Base-by-base conservation (phyloP, 2,329 filamentous ascomycete species). In the Lachnellula willkommii region DNA sequence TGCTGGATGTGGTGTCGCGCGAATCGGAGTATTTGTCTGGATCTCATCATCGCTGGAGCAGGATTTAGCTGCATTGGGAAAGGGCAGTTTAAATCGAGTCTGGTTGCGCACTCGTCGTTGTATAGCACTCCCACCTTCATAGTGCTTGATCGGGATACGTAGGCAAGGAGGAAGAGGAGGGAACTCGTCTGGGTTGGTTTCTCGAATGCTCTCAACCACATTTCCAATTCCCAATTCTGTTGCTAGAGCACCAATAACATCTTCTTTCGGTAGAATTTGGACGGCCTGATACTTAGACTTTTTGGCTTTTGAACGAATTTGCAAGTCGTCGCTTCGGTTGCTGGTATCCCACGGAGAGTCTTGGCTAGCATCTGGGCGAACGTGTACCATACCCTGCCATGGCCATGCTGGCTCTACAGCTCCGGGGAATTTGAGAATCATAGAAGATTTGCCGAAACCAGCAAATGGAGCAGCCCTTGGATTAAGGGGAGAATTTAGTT, bases 361-460 rank as follows among this genome's bases (percentile, higher is more conserved):
- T 7, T 49, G 28, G 12, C 45, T 46, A 4, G 42, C 42, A 50
- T 56, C 24, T 26, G 80, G 84, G 53, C 85, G 80, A 43, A 91
- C 72, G 68, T 90, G 88, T 1, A 77, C 72, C 67, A 82, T 83
- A 6, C 77, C 86, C 60, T 78, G 77, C 49, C 81, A 79, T 39
- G 89, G 89, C 86, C 89, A 94, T n/a, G 82, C 76, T 3, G 89
- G 81, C 53, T 88, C 77, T 59, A 76, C 74, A 8, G 85, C 77
- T 2, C 87, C 88, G 0, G 85, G 82, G n/a, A 87, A 76, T 64
- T 82, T 89, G 4, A 82, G 56, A 51, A 65, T 55, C 40, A 65
- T 69, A 15, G 59, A 28, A 37, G 56, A 53, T 22, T 48, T 60
- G 15, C 62, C 62, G 47, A 68, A 66, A 6, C 64, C 60, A 37